Evolutionary conservation across 129 eudicot species (phyloP).

Genomic region (Escallonia rubra): DNA sequence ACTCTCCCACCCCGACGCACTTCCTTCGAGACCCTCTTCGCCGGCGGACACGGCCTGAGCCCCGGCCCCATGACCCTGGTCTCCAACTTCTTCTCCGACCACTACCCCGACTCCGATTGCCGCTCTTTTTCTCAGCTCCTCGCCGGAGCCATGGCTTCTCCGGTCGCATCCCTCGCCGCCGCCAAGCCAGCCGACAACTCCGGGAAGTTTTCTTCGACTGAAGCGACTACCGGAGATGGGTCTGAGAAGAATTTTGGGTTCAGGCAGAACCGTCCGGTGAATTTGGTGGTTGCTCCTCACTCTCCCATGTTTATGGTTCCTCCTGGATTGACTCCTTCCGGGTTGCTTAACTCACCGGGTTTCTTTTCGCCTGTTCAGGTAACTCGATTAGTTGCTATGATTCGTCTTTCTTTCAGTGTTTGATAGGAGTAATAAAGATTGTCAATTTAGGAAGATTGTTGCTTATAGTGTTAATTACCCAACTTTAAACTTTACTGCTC

Average conservation of each 20-base stretch:
- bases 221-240: constrained; percentile 6
- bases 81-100: constrained; percentile 58
- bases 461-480: no score
- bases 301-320: constrained; percentile 54
- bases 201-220: constrained; percentile 3
- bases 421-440: no score
- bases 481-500: no score
- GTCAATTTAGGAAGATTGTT: no score
- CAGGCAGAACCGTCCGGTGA: constrained; percentile 70
- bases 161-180: constrained; percentile 21
- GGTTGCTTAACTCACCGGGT: constrained; percentile 70
- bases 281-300: constrained; percentile 60
- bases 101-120: constrained; percentile 39
- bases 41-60: constrained; percentile 65
- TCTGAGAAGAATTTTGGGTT: constrained; percentile 39
- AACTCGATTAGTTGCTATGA: not conserved
- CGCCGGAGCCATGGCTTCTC: constrained; percentile 88
- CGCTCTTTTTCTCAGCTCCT: constrained; percentile 92
- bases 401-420: not conserved
- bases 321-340: constrained; percentile 61
- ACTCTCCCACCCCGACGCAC: constrained; percentile 61
- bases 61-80: constrained; percentile 94
- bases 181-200: constrained; percentile 3
- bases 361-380: constrained; percentile 88
- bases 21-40: constrained; percentile 53